Evolutionary conservation across 768 basidiomycete species (phyloP).

Genomic region (Suillus cothurnatus): DNA sequence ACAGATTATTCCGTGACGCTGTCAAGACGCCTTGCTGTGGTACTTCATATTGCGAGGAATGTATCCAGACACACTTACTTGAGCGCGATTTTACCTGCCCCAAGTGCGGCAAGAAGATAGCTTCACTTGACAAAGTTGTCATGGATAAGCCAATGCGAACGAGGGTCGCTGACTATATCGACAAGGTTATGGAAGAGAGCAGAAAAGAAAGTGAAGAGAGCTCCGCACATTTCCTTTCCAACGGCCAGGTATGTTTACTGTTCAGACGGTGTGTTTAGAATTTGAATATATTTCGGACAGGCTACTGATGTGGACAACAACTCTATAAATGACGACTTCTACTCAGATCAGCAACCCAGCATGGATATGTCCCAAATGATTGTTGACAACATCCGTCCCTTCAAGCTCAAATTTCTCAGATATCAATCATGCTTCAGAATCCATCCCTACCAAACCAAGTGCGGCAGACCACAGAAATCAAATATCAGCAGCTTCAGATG

Average conservation of each 20-base stretch:
- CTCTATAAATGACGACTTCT: slow-evolving; percentile 62
- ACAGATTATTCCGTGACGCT: slow-evolving; percentile 90
- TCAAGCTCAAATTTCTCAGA: slow-evolving; percentile 83
- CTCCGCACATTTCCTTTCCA: slow-evolving; percentile 8
- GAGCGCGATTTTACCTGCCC: slow-evolving; percentile 97
- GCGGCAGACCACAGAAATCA: slow-evolving; percentile 80
- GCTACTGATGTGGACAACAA: slow-evolving; percentile 26
- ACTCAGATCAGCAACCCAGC: slow-evolving; percentile 70
- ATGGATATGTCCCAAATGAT: slow-evolving; percentile 74
- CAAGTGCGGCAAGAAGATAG: slow-evolving; percentile 84
- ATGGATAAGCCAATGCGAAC: slow-evolving; percentile 79
- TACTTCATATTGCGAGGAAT: slow-evolving; percentile 93
- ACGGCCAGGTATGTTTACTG: slow-evolving; percentile 40
- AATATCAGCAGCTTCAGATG: slow-evolving; percentile 78
- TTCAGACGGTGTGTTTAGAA: not conserved
- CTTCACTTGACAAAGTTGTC: slow-evolving; percentile 84
- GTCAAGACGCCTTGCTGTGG: slow-evolving; percentile 96
- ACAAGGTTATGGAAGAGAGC: slow-evolving; percentile 77
- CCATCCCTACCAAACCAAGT: slow-evolving; percentile 69
- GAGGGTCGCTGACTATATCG: slow-evolving; percentile 81
- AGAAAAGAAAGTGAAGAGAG: slow-evolving; percentile 62
- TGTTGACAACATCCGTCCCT: slow-evolving; percentile 75
- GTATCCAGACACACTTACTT: slow-evolving; percentile 90
- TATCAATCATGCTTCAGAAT: slow-evolving; percentile 80
- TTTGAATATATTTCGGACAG: slow-evolving; percentile 17